Conservation (phyloP, 768 basidiomycete genomes). For the Mycena polygramma region DNA sequence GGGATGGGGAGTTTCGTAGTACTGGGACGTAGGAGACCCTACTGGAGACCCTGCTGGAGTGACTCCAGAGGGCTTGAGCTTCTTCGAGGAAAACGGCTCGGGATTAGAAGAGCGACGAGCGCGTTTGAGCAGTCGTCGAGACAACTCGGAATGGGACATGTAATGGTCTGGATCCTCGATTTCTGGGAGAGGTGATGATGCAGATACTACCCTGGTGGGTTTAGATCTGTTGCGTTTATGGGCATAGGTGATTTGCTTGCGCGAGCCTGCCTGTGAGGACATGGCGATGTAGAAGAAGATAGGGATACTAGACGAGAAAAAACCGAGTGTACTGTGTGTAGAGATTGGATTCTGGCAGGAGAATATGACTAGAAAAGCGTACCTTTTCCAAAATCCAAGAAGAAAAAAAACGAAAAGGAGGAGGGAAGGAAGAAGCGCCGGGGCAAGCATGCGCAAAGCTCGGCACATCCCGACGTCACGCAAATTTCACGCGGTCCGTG, state of each 20-base stretch:
- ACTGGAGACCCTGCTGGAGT: slow-evolving; percentile 31
- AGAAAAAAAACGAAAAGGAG: no score
- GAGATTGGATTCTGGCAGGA: background rate
- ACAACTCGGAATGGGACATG: slow-evolving; percentile 56
- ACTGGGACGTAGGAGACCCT: background rate
- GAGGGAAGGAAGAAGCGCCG: no score
- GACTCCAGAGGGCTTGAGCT: slow-evolving; percentile 44
- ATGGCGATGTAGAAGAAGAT: slow-evolving; percentile 9
- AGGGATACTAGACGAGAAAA: background rate
- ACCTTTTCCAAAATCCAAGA: no score
- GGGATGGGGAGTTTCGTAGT: slow-evolving; percentile 42
- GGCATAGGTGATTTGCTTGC: slow-evolving; percentile 40
- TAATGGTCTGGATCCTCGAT: slow-evolving; percentile 41
- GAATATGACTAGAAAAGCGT: no score
- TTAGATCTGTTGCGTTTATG: slow-evolving; percentile 46
- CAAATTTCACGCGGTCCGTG: no score
- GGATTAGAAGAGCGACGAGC: slow-evolving; percentile 53
- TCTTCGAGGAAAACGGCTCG: slow-evolving; percentile 49
- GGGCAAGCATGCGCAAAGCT: no score
- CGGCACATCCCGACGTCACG: no score
- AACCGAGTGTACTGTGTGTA: background rate
- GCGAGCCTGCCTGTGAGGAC: slow-evolving; percentile 25
- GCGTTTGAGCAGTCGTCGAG: slow-evolving; percentile 61
- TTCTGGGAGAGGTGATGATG: slow-evolving; percentile 39
- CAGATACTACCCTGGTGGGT: slow-evolving; percentile 21